Percentiles rank a stretch among this genome's conserved stretches.
phyloP scores from a whole-genome alignment of 2,329 filamentous ascomycete species.

The Juglanconis oblonga region DNA sequence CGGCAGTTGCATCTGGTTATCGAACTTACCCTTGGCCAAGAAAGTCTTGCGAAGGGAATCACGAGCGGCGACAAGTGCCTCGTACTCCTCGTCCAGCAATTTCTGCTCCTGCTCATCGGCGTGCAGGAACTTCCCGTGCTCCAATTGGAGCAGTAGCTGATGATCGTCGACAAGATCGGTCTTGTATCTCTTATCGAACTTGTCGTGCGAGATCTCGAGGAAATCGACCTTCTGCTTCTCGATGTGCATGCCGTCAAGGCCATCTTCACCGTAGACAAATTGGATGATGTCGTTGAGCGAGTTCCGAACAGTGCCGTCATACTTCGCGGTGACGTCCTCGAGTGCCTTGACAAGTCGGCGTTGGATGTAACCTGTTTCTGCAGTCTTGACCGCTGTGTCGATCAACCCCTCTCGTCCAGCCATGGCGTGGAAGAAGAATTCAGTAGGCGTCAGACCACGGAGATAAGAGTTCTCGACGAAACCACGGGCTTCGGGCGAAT shows the following conservation, averaged over 20 bases:
- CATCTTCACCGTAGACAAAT: constrained; percentile 97
- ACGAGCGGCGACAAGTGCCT: constrained; percentile 72
- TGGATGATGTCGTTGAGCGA: constrained; percentile 95
- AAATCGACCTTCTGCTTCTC: constrained; percentile 90
- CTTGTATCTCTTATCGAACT: constrained; percentile 78
- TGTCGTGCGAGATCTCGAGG: constrained; percentile 72
- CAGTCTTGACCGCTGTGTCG: constrained; percentile 98
- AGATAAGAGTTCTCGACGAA: constrained; percentile 99
- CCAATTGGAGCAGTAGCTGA: constrained; percentile 62
- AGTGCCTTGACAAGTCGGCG: constrained; percentile 96
- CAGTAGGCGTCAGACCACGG: constrained; percentile 87
- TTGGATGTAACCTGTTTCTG: constrained; percentile 98
- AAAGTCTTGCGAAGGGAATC: constrained; percentile 69
- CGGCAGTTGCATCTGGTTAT: constrained; percentile 85
- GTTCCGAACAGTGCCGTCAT: constrained; percentile 95
- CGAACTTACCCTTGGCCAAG: constrained; percentile 61
- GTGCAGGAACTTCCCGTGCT: constrained; percentile 81
- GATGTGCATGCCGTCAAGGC: constrained; percentile 87
- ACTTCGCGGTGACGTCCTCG: constrained; percentile 96
- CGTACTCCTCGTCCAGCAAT: constrained; percentile 85
- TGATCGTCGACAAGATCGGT: constrained; percentile 78
- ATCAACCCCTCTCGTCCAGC: constrained; percentile 99
- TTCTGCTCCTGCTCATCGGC: constrained; percentile 86
- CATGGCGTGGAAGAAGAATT: constrained; percentile 99
- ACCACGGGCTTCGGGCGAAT: constrained; percentile 92